These are phyloP conservation scores for Diaporthe capsici DNA, from an alignment of 2,329 filamentous ascomycete genomes.

Conservation along the genomic window DNA sequence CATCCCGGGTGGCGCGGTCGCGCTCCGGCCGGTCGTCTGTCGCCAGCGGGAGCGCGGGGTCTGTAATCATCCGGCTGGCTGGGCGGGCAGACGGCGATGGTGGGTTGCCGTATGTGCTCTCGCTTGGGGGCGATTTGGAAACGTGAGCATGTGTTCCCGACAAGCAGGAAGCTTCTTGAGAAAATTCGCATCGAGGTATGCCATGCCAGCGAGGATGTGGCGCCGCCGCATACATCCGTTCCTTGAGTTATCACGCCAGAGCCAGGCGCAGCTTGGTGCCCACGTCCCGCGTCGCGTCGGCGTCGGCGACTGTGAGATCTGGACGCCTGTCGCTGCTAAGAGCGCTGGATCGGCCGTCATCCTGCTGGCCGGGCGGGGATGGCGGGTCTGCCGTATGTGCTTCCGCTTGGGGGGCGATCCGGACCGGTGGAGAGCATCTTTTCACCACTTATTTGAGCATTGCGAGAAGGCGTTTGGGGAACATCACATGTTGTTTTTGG, in stretches of 20 bases:
- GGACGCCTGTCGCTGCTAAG: too few relatives aligned
- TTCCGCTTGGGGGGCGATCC: too few relatives aligned
- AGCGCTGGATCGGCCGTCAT: too few relatives aligned
- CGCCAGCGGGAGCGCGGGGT: constrained; percentile 49
- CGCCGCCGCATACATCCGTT: neutral
- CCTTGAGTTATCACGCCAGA: neutral
- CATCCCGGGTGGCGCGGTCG: neutral
- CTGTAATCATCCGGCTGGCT: constrained; percentile 63
- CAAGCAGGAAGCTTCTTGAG: too few relatives aligned
- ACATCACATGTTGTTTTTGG: neutral
- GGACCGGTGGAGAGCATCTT: neutral
- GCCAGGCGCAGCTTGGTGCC: too few relatives aligned
- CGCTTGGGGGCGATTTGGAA: constrained; percentile 43
- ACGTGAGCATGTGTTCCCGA: neutral
- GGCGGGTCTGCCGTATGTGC: too few relatives aligned
- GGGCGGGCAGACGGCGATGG: constrained; percentile 52
- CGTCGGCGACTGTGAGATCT: neutral
- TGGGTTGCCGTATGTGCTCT: constrained; percentile 56
- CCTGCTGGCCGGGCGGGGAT: too few relatives aligned
- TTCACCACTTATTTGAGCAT: neutral
- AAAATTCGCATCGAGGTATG: neutral
- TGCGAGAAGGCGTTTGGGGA: neutral
- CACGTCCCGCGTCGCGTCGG: too few relatives aligned
- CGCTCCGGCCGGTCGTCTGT: constrained; percentile 47
- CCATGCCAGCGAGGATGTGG: neutral